A percentile compares a stretch with the other conserved stretches of the same genome.
Evolutionary conservation across 257 asterid species (phyloP).

Genomic region (Solanum lycopersicoides): DNA sequence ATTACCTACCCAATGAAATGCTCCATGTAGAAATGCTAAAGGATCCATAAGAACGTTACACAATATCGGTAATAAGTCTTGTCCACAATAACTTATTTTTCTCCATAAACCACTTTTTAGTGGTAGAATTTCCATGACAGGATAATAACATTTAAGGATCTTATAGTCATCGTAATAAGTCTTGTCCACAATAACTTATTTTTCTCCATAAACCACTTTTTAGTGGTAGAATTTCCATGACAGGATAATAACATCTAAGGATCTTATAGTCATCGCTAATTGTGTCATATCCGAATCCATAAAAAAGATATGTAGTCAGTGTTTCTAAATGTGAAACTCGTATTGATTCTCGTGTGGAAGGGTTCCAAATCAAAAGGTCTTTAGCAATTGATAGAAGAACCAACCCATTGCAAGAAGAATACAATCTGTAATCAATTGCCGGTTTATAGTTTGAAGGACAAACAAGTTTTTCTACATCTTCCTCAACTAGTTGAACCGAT

Average conservation of each 20-base stretch:
- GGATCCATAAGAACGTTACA: not conserved
- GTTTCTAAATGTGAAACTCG: not conserved
- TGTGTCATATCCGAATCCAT: not conserved
- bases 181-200: not conserved
- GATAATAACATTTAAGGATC: not conserved
- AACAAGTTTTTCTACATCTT: not conserved
- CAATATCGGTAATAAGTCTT: not conserved
- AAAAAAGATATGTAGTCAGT: not conserved
- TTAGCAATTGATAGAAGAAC: not conserved
- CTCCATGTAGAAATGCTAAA: not conserved
- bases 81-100: not conserved
- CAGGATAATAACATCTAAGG: not conserved
- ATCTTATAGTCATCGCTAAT: not conserved
- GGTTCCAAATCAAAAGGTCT: not conserved
- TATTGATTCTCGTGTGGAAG: not conserved
- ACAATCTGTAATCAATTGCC: not conserved
- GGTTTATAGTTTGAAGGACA: not conserved
- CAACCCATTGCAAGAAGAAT: not conserved
- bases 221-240: not conserved
- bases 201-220: not conserved
- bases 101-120: not conserved
- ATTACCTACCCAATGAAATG: not conserved
- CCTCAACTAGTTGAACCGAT: not conserved
- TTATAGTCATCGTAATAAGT: not conserved
- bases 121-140: not conserved